A percentile compares a stretch with the other conserved stretches of the same genome.
These are phyloP conservation scores for Nepenthes gracilis DNA, from an alignment of 148 eudicot genomes.

Conservation along the genomic window DNA sequence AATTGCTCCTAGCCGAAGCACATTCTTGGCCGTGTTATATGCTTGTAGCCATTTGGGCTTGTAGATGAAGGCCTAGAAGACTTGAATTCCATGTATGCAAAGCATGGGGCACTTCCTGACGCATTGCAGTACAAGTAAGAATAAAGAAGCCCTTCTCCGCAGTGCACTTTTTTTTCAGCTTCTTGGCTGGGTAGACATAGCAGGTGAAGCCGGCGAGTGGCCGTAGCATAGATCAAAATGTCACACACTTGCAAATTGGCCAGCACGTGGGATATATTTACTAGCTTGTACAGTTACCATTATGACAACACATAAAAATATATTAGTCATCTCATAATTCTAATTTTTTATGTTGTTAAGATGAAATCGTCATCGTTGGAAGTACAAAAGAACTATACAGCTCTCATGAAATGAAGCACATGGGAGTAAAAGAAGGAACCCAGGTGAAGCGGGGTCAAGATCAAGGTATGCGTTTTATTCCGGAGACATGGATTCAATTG, in stretches of 20 bases:
- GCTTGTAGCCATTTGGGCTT: conserved; percentile 64
- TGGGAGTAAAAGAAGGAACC: no score
- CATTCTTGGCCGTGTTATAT: conserved; percentile 39
- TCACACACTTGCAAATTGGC: conserved; percentile 39
- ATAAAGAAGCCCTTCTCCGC: conserved; percentile 37
- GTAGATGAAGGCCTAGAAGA: conserved; percentile 44
- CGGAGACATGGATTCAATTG: no score
- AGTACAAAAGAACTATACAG: no score
- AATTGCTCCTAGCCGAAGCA: conserved; percentile 38
- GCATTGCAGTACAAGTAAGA: conserved; percentile 35
- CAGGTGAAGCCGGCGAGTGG: conserved; percentile 51
- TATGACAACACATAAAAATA: no score
- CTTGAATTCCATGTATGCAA: conserved; percentile 30
- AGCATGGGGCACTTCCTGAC: conserved; percentile 29
- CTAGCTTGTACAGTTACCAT: no score
- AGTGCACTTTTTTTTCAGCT: conserved; percentile 52
- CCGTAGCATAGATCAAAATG: conserved; percentile 48
- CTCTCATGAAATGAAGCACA: no score
- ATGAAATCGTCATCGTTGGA: no score
- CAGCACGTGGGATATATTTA: conserved; percentile 34
- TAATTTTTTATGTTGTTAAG: no score
- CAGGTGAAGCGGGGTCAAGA: no score
- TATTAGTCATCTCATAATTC: no score
- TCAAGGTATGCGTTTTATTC: no score
- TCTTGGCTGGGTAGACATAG: conserved; percentile 51